These are phyloP conservation scores for Fusarium paranaense DNA, from an alignment of 2,329 filamentous ascomycete genomes.

Conservation along the genomic window DNA sequence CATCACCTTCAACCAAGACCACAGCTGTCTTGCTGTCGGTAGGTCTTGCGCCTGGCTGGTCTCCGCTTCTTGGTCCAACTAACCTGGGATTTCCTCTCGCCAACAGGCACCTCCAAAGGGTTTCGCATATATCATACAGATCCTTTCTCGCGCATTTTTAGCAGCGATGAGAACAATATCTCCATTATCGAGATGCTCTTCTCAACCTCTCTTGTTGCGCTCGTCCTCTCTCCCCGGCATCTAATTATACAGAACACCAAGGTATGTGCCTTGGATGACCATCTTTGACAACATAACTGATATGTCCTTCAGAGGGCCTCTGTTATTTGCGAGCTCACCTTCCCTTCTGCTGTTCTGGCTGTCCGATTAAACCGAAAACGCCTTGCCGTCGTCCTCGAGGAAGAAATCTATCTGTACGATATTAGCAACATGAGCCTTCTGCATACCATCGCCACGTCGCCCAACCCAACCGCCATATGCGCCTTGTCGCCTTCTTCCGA, in stretches of 20 bases:
- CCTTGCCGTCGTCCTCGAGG: constrained; percentile 91
- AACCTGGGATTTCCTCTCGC: constrained; percentile 1
- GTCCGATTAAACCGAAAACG: constrained; percentile 95
- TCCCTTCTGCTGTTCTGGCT: constrained; percentile 94
- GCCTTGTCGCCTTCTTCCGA: constrained; percentile 94
- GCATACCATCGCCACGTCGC: constrained; percentile 91
- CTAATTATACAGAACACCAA: constrained; percentile 98
- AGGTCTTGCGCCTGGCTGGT: constrained; percentile 50
- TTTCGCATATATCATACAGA: constrained; percentile 98
- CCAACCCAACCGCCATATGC: constrained; percentile 92
- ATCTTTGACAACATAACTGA: constrained; percentile 27
- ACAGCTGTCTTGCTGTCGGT: constrained; percentile 96
- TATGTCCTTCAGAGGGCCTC: constrained; percentile 66
- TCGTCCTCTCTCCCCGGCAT: constrained; percentile 91
- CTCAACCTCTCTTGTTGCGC: constrained; percentile 93
- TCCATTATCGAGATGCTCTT: constrained; percentile 99
- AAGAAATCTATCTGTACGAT: constrained; percentile 98
- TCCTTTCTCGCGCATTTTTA: constrained; percentile 94
- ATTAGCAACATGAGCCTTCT: constrained; percentile 98
- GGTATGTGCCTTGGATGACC: constrained; percentile 59
- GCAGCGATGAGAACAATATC: constrained; percentile 94
- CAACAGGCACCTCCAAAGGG: constrained; percentile 85
- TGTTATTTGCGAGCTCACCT: constrained; percentile 98
- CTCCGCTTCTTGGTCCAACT: constrained; percentile 11
- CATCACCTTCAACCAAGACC: constrained; percentile 99